Evolutionary conservation across 164 flowering plant genomes (phyloP), one percentile per base, ranked within the genome.

Genomic region (Nelumbo lutea): DNA sequence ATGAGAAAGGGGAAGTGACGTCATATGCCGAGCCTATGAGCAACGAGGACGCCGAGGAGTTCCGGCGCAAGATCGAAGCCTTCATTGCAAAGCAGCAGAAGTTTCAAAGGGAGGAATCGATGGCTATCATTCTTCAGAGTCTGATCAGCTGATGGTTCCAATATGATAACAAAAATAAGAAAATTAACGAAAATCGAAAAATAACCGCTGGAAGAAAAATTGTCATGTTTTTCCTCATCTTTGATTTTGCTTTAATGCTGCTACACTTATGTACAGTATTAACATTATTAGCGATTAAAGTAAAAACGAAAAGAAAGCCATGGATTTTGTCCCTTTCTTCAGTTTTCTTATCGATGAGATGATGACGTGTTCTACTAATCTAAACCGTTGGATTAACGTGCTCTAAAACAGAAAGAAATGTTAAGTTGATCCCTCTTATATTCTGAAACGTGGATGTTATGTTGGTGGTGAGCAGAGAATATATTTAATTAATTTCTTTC

Each of bases 41-140:
- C 58, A 64, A 61, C 52, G 88, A 85, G 9, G 88, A 83, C 58
- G 61, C 58, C 52, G 88, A 85, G 9, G 88, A 83, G 62, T 85
- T 85, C 70, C 68, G 79, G 62, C 73, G 68, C 2, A 79, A 63
- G 11, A 67, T 85, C 1, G 86, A 85, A 68, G 80, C 68, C 6
- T 85, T 81, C 70, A 85, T 85, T 59, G 81, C 80, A 1, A 65
- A 66, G 63, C 80, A 79, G 10, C 81, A 80, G 69, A 78, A 72
- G 72, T 56, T 62, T 64, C 71, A 75, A 70, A 74, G 76, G 70
- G 79, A 79, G 40, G 84, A 83, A 68, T 14, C 38, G 39, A 5
- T 55, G 63, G 65, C 66, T 3, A 45, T 68, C 27, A 57, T 62
- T 6, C 61, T 58, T 9, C 59, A 27, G 61, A 27, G 38, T 6